A percentile compares a stretch with the other conserved stretches of the same genome.
These are phyloP conservation scores for Vaccinium vitisidaea DNA, from an alignment of 148 eudicot species.

Conservation along the genomic window DNA sequence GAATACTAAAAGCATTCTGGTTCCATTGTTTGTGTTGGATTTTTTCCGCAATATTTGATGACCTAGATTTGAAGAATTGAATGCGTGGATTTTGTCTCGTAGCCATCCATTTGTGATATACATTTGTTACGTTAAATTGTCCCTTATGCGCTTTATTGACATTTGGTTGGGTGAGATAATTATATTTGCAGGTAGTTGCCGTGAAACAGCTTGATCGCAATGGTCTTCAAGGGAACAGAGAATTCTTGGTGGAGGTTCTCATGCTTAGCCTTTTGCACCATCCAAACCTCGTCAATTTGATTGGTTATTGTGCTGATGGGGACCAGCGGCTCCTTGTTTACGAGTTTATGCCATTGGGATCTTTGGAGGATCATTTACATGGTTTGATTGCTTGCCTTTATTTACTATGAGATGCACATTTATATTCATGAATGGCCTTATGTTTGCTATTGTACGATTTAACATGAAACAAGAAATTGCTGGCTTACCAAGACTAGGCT, in stretches of 20 bases:
- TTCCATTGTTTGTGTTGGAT: background rate
- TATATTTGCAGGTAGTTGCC: slow-evolving; percentile 70
- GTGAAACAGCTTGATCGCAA: slow-evolving; percentile 94
- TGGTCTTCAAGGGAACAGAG: slow-evolving; percentile 93
- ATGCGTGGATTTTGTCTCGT: background rate
- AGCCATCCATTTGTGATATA: background rate
- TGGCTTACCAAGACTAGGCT: background rate
- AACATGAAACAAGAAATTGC: background rate
- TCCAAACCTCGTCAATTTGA: slow-evolving; percentile 82
- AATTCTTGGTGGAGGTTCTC: slow-evolving; percentile 89
- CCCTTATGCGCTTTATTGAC: background rate
- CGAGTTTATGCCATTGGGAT: slow-evolving; percentile 88
- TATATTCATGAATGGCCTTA: background rate
- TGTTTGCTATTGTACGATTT: background rate
- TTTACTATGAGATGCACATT: background rate
- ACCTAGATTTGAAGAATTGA: slow-evolving; percentile 1
- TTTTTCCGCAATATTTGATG: background rate
- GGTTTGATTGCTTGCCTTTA: slow-evolving; percentile 42
- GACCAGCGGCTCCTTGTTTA: slow-evolving; percentile 94
- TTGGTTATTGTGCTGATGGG: slow-evolving; percentile 95
- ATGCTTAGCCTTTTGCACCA: slow-evolving; percentile 94
- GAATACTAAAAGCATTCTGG: background rate
- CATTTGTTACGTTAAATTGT: background rate
- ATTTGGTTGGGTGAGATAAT: slow-evolving; percentile 6
- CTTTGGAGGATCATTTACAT: slow-evolving; percentile 92